Percentiles rank a stretch among this genome's conserved stretches.
Conservation (phyloP, 257 asterid species). For the Ligustrum vulgare region DNA sequence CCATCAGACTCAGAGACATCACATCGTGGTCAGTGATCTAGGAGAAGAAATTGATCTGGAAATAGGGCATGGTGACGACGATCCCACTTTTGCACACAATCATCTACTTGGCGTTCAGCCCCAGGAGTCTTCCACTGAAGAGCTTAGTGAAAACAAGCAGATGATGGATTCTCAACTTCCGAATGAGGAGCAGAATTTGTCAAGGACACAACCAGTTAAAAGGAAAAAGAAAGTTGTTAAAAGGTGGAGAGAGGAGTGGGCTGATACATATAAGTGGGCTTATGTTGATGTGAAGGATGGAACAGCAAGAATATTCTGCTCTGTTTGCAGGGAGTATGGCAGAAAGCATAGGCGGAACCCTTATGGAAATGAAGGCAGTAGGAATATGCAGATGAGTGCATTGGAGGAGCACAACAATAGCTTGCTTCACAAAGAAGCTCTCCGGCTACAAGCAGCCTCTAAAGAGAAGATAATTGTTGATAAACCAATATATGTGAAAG, state of each 20-base stretch:
- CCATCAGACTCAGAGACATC: slow-evolving; percentile 95
- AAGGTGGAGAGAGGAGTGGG: slow-evolving; percentile 99
- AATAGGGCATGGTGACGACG: slow-evolving; percentile 90
- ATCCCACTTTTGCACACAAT: slow-evolving; percentile 63
- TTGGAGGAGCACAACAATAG: slow-evolving; percentile 98
- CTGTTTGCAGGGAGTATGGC: slow-evolving; percentile 96
- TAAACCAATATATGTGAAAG: slow-evolving; percentile 89
- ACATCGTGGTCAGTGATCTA: slow-evolving; percentile 80
- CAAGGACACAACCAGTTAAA: slow-evolving; percentile 70
- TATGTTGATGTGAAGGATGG: slow-evolving; percentile 93
- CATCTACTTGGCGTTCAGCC: slow-evolving; percentile 70
- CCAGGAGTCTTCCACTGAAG: slow-evolving; percentile 79
- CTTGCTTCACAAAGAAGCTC: slow-evolving; percentile 98
- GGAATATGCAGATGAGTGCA: slow-evolving; percentile 99
- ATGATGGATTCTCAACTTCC: slow-evolving; percentile 65
- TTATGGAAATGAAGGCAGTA: slow-evolving; percentile 98
- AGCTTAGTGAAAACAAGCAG: slow-evolving; percentile 67
- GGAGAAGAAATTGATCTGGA: slow-evolving; percentile 97
- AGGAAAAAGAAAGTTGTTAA: slow-evolving; percentile 96
- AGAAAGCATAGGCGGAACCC: slow-evolving; percentile 98
- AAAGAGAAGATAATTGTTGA: slow-evolving; percentile 84
- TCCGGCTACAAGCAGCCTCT: slow-evolving; percentile 94
- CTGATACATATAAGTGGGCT: slow-evolving; percentile 99
- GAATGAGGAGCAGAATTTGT: slow-evolving; percentile 65
- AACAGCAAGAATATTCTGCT: slow-evolving; percentile 94